Conservation (phyloP, 176 grass and related monocot genomes). For the Carex kokanica region DNA sequence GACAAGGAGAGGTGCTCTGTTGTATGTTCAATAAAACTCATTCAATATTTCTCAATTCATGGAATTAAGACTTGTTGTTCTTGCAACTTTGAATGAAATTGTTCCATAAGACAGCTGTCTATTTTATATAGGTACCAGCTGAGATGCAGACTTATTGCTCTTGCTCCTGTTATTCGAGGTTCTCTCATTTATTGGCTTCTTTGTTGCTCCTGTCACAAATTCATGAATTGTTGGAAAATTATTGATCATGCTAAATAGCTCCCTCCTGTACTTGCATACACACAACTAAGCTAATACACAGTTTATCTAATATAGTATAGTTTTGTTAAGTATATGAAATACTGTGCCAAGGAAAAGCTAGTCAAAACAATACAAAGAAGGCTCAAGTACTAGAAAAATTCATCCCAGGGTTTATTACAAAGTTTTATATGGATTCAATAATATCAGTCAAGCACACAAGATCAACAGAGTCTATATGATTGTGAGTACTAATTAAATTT, state of each 20-base stretch:
- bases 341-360: neutral
- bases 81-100: too few species aligned
- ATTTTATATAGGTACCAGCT: slow-evolving; percentile 6
- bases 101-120: too few species aligned
- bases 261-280: slow-evolving; percentile 15
- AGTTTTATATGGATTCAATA: slow-evolving; percentile 3
- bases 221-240: slow-evolving; percentile 37
- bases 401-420: too few species aligned
- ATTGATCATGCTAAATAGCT: slow-evolving; percentile 34
- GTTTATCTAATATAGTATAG: neutral
- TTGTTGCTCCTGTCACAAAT: slow-evolving; percentile 30
- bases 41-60: neutral
- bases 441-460: neutral
- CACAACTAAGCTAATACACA: neutral
- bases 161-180: neutral
- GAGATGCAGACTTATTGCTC: slow-evolving; percentile 27
- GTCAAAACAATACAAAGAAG: too few species aligned
- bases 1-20: neutral
- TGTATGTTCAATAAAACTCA: neutral
- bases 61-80: too few species aligned
- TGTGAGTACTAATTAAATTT: neutral
- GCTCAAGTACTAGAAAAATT: too few species aligned
- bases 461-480: neutral
- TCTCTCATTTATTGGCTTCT: slow-evolving; percentile 29
- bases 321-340: neutral